Evolutionary conservation across 2,329 filamentous ascomycete genomes (phyloP), one percentile per base, ranked within the genome.

Genomic region (Fusarium chlamydosporum): DNA sequence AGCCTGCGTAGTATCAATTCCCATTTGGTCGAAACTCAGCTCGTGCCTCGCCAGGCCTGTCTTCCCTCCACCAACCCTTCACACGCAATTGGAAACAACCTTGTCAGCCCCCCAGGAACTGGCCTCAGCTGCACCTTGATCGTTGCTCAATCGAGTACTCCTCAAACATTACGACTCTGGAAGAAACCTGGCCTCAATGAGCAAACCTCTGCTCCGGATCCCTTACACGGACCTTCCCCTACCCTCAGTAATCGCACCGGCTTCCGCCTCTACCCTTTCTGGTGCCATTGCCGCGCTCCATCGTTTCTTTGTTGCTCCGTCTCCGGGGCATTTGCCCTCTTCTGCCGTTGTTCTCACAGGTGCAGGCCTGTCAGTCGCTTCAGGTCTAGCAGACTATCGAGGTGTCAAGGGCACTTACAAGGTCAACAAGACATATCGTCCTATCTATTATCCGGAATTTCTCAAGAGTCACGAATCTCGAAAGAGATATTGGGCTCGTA

Each of bases 361-460:
- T 12, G 96, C 96, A 4, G 96, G 96, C 4, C 92, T 99, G 51
- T 97, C 93, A 2, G 95, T 98, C 10, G 92, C 94, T 6, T 97
- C 93, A 12, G 96, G 96, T 0, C 85, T 99, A 33, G 92, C 95
- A 31, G 96, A 99, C 80, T 99, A 99, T 79, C 86, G 96, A 56
- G 96, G 96, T 20, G 85, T 88, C 51, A 92, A 94, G 70, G 96
- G 96, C 65, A 98, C 95, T 10, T 99, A 99, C 77, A 91, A 93
- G 42, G 86, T 96, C 75, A 98, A 98, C 82, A 93, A 92, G 81
- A 89, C 88, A 15, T 97, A 97, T 76, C 89, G 92, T 3, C 96
- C 95, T 33, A 96, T 97, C 70, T 99, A 97, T 82, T 94, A 92
- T 79, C 89, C 93, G 78, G 96, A 99, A 78, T 99, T 98, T 76